phyloP scores from a whole-genome alignment of 768 basidiomycete species.

The Filobasidium wieringae region DNA sequence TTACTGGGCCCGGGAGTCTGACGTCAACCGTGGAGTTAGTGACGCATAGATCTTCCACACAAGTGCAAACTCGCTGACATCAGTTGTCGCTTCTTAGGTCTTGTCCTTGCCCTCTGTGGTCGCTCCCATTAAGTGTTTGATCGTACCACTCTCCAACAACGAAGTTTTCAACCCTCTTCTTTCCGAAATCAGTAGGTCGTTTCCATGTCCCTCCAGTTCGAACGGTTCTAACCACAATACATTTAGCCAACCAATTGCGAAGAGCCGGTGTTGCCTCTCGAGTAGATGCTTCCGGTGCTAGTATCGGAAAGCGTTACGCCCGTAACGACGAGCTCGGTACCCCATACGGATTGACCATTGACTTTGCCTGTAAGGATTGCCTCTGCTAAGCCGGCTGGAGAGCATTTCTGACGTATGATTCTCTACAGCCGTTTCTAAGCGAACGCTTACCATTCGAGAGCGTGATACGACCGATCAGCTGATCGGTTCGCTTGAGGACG shows the following conservation, averaged over 20 bases:
- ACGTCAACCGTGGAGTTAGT: conserved; percentile 76
- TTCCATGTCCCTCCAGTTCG: not conserved
- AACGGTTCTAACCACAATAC: not conserved
- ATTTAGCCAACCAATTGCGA: conserved; percentile 68
- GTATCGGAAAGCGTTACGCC: conserved; percentile 93
- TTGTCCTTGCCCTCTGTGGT: conserved; percentile 79
- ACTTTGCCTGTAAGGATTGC: conserved; percentile 66
- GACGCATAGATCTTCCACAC: conserved; percentile 1
- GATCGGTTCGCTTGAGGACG: conserved; percentile 81
- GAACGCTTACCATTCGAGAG: conserved; percentile 88
- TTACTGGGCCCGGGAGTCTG: conserved; percentile 89
- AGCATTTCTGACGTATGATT: not conserved
- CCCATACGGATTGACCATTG: conserved; percentile 88
- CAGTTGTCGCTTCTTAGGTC: conserved; percentile 46
- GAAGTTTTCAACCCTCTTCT: conserved; percentile 74
- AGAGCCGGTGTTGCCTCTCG: conserved; percentile 78
- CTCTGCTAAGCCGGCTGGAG: not conserved
- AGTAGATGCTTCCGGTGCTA: conserved; percentile 88
- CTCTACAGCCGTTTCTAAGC: conserved; percentile 65
- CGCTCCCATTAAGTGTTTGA: conserved; percentile 91
- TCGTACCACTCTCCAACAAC: conserved; percentile 82
- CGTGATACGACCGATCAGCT: conserved; percentile 87
- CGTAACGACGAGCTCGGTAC: conserved; percentile 98
- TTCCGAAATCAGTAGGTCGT: conserved; percentile 71
- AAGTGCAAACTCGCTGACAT: conserved; percentile 6